A percentile compares a stretch with the other conserved stretches of the same genome.
phyloP scores from a whole-genome alignment of 164 flowering plant genomes.

The Piper longum region DNA sequence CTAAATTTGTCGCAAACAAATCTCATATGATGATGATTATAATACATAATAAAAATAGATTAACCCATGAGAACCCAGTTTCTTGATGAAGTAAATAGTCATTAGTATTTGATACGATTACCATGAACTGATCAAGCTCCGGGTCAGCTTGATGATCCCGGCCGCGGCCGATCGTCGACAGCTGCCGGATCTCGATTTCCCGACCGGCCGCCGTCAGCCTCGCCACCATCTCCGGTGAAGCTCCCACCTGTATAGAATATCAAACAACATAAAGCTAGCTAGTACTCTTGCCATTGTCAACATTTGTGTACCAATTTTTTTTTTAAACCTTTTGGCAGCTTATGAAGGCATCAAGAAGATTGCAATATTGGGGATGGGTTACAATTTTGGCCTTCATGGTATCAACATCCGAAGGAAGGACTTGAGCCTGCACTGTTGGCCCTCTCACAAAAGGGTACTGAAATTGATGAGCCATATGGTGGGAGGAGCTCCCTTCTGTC shows the following conservation, averaged over 20 bases:
- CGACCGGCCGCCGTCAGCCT: constrained; percentile 48
- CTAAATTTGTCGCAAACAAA: constrained; percentile 16
- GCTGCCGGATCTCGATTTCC: constrained; percentile 55
- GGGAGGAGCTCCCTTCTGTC: not conserved
- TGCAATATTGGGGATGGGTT: constrained; percentile 79
- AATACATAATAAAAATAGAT: not conserved
- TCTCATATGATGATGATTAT: not conserved
- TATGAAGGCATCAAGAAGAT: constrained; percentile 78
- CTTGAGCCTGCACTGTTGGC: constrained; percentile 14
- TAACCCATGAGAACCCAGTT: not conserved
- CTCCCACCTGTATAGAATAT: constrained; percentile 48
- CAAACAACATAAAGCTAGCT: not conserved
- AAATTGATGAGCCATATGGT: constrained; percentile 15
- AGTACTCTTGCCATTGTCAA: not conserved
- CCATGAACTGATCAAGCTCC: constrained; percentile 96
- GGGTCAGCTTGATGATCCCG: constrained; percentile 38
- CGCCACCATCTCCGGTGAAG: constrained; percentile 74
- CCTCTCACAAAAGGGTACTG: constrained; percentile 21
- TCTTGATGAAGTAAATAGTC: too few relatives aligned
- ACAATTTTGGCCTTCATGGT: constrained; percentile 81
- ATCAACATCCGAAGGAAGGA: constrained; percentile 25
- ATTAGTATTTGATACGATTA: constrained; percentile 4
- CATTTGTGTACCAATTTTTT: not conserved
- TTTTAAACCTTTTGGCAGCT: constrained; percentile 74
- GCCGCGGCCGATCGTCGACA: constrained; percentile 26